phyloP scores from a whole-genome alignment of 1,284 basidiomycete species.

The Wallemia ichthyophaga region DNA sequence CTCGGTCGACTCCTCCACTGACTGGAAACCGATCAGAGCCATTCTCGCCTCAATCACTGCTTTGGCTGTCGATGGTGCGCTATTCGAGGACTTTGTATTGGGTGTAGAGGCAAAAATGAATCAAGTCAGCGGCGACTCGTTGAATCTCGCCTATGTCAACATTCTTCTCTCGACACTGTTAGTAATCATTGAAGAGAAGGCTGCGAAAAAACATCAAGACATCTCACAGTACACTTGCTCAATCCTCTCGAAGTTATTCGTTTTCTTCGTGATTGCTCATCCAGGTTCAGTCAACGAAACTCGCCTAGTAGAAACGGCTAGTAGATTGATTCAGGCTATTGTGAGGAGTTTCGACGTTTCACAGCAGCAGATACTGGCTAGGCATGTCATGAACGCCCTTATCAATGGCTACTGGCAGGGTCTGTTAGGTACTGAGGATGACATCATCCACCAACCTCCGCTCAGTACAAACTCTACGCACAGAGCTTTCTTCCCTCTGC shows the following conservation, averaged over 20 bases:
- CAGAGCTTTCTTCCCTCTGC: not conserved
- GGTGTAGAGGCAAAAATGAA: constrained; percentile 53
- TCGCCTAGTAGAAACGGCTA: not conserved
- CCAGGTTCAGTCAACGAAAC: not conserved
- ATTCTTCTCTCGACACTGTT: constrained; percentile 41
- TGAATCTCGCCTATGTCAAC: constrained; percentile 44
- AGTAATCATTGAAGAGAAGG: constrained; percentile 34
- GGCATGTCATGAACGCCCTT: not conserved
- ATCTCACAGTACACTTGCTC: constrained; percentile 44
- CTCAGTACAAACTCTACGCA: not conserved
- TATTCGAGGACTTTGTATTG: constrained; percentile 61
- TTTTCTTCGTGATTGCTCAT: constrained; percentile 30
- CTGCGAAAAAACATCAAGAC: constrained; percentile 30
- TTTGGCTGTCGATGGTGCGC: constrained; percentile 24
- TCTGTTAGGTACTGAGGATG: not conserved
- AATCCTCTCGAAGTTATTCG: constrained; percentile 37
- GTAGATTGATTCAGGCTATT: not conserved
- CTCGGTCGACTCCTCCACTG: not conserved
- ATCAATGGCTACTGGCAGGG: not conserved
- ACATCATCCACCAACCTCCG: not conserved
- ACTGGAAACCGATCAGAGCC: constrained; percentile 4
- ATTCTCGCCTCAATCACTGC: constrained; percentile 1
- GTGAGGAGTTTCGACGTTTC: not conserved
- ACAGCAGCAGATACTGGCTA: not conserved
- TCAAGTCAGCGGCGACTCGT: constrained; percentile 25